Conservation (phyloP, 345 rosid species). For the Excoecaria agallocha region DNA sequence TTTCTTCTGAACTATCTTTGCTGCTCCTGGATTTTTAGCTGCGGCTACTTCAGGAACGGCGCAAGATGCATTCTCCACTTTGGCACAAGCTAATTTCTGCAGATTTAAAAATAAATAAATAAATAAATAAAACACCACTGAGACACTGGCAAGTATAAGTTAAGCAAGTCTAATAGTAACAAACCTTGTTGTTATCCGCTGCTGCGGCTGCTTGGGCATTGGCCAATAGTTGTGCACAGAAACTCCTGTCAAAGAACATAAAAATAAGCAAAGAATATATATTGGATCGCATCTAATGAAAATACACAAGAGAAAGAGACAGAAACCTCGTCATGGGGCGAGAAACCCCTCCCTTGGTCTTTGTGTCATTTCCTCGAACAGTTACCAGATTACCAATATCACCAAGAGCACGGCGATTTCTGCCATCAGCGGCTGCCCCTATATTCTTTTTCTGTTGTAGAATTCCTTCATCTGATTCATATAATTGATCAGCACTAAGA, state of each 20-base stretch:
- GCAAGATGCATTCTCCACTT: constrained; percentile 37
- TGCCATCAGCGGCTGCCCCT: constrained; percentile 44
- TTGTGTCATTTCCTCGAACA: constrained; percentile 47
- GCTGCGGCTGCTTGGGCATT: constrained; percentile 79
- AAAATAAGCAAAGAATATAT: background rate
- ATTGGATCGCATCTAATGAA: too few species aligned
- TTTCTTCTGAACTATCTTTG: constrained; percentile 49
- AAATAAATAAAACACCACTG: too few species aligned
- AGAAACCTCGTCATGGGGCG: constrained; percentile 80
- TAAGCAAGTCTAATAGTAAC: constrained; percentile 1
- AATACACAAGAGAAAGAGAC: background rate
- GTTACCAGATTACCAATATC: constrained; percentile 84
- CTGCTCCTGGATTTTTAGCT: constrained; percentile 23
- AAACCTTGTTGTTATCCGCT: constrained; percentile 61
- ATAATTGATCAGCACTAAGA: background rate
- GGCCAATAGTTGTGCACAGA: constrained; percentile 77
- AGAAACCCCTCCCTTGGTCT: constrained; percentile 40
- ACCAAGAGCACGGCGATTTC: constrained; percentile 73
- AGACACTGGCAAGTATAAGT: too few species aligned
- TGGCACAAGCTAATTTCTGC: constrained; percentile 49
- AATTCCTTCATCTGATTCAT: constrained; percentile 46
- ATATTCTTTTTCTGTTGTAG: constrained; percentile 55
- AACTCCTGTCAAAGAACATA: constrained; percentile 41
- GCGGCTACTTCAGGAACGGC: constrained; percentile 24
- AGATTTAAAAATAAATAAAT: background rate